Evolutionary conservation across 345 rosid species (phyloP).

Genomic region (Abelmoschus esculentus): DNA sequence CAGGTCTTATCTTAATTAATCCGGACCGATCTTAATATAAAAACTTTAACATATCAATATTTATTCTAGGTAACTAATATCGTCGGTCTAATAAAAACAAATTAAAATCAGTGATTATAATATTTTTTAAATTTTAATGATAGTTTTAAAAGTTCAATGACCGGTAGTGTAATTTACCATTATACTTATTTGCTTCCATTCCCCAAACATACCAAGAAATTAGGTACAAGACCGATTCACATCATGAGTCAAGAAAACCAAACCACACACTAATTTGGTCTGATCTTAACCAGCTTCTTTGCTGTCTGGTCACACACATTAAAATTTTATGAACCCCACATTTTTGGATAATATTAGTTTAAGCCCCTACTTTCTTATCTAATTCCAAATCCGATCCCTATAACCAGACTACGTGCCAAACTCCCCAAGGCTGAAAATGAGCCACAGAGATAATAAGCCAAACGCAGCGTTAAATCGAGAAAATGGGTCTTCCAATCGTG

Average conservation of each 20-base stretch:
- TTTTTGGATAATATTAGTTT: background rate
- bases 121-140: no score
- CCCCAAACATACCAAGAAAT: background rate
- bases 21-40: no score
- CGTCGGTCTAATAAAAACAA: no score
- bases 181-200: background rate
- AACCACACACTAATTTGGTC: background rate
- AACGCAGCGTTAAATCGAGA: background rate
- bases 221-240: background rate
- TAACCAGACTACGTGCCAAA: background rate
- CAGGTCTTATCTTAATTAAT: no score
- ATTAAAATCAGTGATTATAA: no score
- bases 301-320: background rate
- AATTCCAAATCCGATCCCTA: background rate
- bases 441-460: background rate
- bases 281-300: background rate
- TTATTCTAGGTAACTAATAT: no score
- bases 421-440: conserved; percentile 13
- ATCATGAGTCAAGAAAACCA: conserved; percentile 9
- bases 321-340: background rate
- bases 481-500: background rate
- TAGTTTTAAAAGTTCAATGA: no score
- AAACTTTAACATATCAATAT: no score
- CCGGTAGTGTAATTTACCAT: no score
- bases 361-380: background rate